These are phyloP conservation scores for Narthecium ossifragum DNA, from an alignment of 106 monocot species.

Conservation along the genomic window DNA sequence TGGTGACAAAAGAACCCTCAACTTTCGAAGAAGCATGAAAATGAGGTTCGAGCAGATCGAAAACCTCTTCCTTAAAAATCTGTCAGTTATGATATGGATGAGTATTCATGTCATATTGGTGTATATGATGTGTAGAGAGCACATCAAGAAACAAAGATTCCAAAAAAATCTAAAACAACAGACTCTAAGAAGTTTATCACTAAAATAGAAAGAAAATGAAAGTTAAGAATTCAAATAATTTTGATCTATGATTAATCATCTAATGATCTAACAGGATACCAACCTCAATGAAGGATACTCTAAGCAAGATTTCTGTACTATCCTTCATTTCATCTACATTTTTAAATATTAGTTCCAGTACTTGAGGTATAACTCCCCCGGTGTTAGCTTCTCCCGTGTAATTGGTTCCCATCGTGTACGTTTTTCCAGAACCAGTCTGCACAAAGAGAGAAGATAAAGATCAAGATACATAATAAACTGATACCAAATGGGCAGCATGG, in stretches of 20 bases:
- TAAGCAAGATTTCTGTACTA: conserved; percentile 58
- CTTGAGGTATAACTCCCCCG: conserved; percentile 77
- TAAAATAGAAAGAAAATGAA: neutral
- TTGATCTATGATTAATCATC: no score
- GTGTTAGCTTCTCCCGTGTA: conserved; percentile 45
- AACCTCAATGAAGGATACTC: conserved; percentile 98
- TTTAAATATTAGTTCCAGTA: conserved; percentile 70
- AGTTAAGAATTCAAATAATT: no score
- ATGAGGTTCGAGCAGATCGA: conserved; percentile 79
- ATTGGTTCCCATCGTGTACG: conserved; percentile 98
- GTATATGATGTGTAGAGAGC: no score
- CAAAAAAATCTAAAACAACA: neutral
- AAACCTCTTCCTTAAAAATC: conserved; percentile 99
- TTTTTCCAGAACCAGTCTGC: conserved; percentile 98
- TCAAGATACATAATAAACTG: no score
- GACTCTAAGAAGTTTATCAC: neutral
- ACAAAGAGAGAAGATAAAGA: neutral
- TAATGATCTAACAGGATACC: no score
- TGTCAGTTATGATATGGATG: no score
- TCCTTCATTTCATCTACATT: conserved; percentile 46
- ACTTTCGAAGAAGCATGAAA: conserved; percentile 23
- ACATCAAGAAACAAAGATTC: neutral
- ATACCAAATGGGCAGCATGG: no score
- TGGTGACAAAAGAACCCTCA: conserved; percentile 33
- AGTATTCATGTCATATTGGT: no score